These are phyloP conservation scores for Dactylorhiza incarnata DNA, from an alignment of 106 monocot genomes.

Conservation along the genomic window DNA sequence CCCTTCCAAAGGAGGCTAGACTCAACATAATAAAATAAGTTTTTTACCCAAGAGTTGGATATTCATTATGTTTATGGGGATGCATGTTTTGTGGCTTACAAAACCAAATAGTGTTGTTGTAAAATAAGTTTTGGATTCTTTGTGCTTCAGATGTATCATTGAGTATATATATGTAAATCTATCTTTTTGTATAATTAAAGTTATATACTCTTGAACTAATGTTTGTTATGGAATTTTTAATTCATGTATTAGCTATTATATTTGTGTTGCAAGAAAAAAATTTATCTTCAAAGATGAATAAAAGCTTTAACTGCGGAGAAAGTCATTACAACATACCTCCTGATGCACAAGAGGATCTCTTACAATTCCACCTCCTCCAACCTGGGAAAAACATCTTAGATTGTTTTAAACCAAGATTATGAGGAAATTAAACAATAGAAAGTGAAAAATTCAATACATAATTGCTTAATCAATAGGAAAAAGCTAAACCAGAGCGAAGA, in stretches of 20 bases:
- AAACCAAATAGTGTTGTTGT: no score
- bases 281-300: neutral
- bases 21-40: no score
- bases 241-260: neutral
- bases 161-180: no score
- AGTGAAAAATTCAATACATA: neutral
- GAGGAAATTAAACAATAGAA: neutral
- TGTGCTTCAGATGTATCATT: neutral
- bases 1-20: no score
- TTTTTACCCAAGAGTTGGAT: no score
- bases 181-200: no score
- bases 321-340: constrained; percentile 43
- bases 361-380: constrained; percentile 90
- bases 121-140: no score
- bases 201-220: no score
- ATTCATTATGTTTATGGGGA: no score
- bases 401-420: neutral
- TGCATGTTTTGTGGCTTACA: no score
- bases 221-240: no score
- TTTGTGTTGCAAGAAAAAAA: neutral
- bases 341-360: constrained; percentile 91
- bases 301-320: neutral
- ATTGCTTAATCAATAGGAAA: neutral
- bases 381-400: constrained; percentile 31
- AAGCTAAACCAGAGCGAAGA: neutral